These are phyloP conservation scores for Tricholoma flavovirens DNA, from an alignment of 768 basidiomycete genomes.

Conservation along the genomic window DNA sequence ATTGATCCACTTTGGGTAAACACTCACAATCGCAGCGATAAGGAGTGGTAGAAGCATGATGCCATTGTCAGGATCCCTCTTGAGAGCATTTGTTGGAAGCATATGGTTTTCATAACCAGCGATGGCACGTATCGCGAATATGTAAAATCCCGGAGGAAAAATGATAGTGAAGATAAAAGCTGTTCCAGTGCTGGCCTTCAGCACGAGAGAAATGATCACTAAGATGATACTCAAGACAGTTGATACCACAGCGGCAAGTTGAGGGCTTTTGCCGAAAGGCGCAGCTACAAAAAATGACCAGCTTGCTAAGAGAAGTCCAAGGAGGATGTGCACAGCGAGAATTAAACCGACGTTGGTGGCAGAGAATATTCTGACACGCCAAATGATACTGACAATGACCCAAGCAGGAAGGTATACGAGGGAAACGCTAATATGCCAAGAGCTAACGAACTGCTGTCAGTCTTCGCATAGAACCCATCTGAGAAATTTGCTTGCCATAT, in stretches of 20 bases:
- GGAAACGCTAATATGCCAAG: conserved; percentile 66
- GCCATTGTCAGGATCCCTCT: conserved; percentile 55
- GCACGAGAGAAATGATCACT: conserved; percentile 59
- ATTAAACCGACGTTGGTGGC: conserved; percentile 54
- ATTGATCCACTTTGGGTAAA: not conserved
- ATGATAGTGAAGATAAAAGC: conserved; percentile 62
- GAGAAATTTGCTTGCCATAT: conserved; percentile 38
- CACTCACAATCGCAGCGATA: conserved; percentile 57
- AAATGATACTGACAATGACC: conserved; percentile 59
- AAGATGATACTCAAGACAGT: conserved; percentile 63
- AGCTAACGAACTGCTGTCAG: conserved; percentile 20
- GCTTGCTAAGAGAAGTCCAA: conserved; percentile 61
- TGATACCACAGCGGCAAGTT: conserved; percentile 60
- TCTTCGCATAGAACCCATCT: not conserved
- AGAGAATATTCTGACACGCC: conserved; percentile 64
- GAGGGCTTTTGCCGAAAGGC: conserved; percentile 69
- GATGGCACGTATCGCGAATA: conserved; percentile 64
- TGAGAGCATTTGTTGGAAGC: conserved; percentile 46
- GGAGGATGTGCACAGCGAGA: conserved; percentile 58
- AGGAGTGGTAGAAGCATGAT: conserved; percentile 52
- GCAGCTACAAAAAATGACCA: conserved; percentile 69
- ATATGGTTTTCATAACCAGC: conserved; percentile 62
- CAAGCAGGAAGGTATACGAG: conserved; percentile 72
- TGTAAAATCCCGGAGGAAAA: conserved; percentile 73
- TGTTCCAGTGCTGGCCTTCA: conserved; percentile 36